These are phyloP conservation scores for Oenanthe javanica DNA, from an alignment of 140 eudicot genomes.

Conservation along the genomic window DNA sequence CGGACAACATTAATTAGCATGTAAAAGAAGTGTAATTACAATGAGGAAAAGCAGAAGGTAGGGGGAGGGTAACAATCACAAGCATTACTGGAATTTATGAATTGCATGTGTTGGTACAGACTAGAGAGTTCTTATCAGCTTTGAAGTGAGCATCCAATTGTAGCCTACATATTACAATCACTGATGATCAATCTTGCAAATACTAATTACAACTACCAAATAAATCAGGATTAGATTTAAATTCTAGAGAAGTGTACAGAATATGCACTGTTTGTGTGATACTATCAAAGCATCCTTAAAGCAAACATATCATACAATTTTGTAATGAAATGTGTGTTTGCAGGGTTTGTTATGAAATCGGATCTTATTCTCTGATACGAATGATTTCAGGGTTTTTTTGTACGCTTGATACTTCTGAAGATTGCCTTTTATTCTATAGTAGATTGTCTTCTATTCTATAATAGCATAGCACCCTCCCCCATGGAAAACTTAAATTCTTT, in stretches of 20 bases:
- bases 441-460: background rate
- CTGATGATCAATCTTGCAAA: background rate
- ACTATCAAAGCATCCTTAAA: background rate
- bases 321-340: background rate
- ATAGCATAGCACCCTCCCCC: background rate
- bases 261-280: background rate
- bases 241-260: background rate
- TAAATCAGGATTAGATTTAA: background rate
- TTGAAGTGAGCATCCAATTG: conserved; percentile 54
- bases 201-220: background rate
- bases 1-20: background rate
- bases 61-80: background rate
- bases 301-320: background rate
- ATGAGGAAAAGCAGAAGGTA: background rate
- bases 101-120: conserved; percentile 29
- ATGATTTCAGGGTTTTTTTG: background rate
- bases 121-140: conserved; percentile 49
- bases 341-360: background rate
- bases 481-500: background rate
- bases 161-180: conserved; percentile 10
- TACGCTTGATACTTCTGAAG: background rate
- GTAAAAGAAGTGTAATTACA: background rate
- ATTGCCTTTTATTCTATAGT: background rate
- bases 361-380: background rate
- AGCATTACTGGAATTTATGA: conserved; percentile 29